These are phyloP conservation scores for Syzygium aqueum DNA, from an alignment of 345 rosid genomes.

Conservation along the genomic window DNA sequence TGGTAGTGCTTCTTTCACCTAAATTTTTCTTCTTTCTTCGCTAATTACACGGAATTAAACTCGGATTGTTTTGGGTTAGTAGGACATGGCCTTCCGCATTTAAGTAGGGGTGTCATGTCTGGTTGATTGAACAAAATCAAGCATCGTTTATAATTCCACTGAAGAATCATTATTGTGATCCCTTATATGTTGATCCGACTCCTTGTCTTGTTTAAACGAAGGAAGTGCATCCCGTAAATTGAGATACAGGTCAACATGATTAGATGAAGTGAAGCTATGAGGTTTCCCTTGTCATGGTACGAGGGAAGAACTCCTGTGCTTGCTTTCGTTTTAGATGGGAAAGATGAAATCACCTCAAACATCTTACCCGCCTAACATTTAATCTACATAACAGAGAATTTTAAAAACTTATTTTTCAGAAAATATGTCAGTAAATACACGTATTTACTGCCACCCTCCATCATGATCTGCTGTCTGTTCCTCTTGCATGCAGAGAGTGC, in stretches of 20 bases:
- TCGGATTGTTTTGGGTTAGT: not conserved
- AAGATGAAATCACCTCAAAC: not conserved
- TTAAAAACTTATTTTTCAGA: not conserved
- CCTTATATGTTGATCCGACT: not conserved
- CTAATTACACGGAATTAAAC: not conserved
- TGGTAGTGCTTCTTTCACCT: conserved; percentile 17
- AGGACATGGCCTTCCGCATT: not conserved
- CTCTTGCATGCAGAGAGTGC: not conserved
- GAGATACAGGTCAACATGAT: not conserved
- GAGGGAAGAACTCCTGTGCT: not conserved
- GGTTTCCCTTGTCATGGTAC: not conserved
- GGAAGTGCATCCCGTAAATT: not conserved
- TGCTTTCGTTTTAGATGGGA: not conserved
- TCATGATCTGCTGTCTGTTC: not conserved
- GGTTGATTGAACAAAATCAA: not conserved
- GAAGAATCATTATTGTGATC: not conserved
- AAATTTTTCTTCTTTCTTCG: not conserved
- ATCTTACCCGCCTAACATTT: not conserved
- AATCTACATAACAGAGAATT: not conserved
- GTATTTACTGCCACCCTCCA: not conserved
- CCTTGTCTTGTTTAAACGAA: not conserved
- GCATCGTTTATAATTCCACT: not conserved
- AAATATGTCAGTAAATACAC: not conserved
- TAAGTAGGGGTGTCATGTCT: not conserved
- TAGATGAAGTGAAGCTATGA: not conserved